These are phyloP conservation scores for Vanderwaltozyma yarrowii DNA, from an alignment of 805 yeast species.

Conservation along the genomic window DNA sequence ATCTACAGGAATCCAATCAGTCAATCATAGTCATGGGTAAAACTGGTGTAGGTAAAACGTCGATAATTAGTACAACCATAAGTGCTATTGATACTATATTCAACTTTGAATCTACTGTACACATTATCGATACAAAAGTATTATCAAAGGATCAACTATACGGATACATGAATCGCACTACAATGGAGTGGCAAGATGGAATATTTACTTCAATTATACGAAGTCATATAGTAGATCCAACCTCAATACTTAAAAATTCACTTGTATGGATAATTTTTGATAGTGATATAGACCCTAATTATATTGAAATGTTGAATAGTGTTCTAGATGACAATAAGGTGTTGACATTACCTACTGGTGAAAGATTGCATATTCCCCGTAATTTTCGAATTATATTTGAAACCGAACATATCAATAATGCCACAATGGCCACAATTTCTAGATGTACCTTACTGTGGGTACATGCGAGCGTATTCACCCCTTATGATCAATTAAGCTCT, in stretches of 20 bases:
- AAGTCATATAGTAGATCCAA: conserved; percentile 29
- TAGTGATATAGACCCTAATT: conserved; percentile 87
- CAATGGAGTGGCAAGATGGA: conserved; percentile 92
- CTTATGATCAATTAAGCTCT: no score
- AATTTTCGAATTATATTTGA: conserved; percentile 68
- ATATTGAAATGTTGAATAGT: conserved; percentile 88
- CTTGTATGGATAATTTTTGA: conserved; percentile 79
- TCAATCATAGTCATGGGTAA: conserved; percentile 77
- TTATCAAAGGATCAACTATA: conserved; percentile 53
- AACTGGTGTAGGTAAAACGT: conserved; percentile 67
- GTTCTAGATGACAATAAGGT: conserved; percentile 81
- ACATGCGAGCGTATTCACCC: no score
- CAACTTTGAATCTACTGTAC: conserved; percentile 30
- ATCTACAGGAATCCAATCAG: conserved; percentile 52
- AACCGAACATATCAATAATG: conserved; percentile 49
- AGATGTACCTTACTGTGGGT: conserved; percentile 54
- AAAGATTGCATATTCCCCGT: conserved; percentile 56
- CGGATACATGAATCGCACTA: conserved; percentile 62
- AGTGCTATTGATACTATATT: conserved; percentile 32
- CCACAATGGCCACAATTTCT: conserved; percentile 88
- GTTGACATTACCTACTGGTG: conserved; percentile 83
- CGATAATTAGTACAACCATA: conserved; percentile 40
- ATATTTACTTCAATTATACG: conserved; percentile 61
- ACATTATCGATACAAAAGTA: conserved; percentile 66
- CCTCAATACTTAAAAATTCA: conserved; percentile 30